A percentile compares a stretch with the other conserved stretches of the same genome.
Conservation (phyloP, 1,139 yeast genomes). For the Kodamaea derodonti region DNA sequence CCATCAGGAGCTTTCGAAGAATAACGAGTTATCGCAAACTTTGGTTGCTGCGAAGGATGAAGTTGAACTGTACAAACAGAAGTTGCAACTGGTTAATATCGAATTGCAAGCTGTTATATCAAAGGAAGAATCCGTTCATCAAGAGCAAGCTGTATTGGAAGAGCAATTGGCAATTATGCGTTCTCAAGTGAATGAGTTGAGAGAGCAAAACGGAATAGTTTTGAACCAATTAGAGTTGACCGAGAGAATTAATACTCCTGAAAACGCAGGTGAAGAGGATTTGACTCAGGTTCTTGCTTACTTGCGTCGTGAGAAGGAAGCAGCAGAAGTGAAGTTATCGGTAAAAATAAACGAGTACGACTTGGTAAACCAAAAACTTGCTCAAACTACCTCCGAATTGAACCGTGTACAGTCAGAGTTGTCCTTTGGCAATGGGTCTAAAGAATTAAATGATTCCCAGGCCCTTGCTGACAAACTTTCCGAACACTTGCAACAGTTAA, state of each 20-base stretch:
- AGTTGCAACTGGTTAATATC: constrained; percentile 30
- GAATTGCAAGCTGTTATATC: constrained; percentile 18
- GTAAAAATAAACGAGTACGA: constrained; percentile 47
- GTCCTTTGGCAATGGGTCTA: neutral
- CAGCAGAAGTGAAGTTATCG: constrained; percentile 57
- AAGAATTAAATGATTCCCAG: constrained; percentile 21
- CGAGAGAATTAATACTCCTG: constrained; percentile 12
- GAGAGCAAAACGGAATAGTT: constrained; percentile 63
- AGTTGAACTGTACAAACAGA: constrained; percentile 30
- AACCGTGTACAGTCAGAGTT: constrained; percentile 44
- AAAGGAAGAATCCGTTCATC: constrained; percentile 24
- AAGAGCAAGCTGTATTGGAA: constrained; percentile 40
- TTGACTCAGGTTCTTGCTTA: constrained; percentile 56
- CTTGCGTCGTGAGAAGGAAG: constrained; percentile 75
- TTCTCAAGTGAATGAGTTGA: constrained; percentile 51
- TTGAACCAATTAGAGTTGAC: constrained; percentile 63
- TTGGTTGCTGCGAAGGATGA: constrained; percentile 44
- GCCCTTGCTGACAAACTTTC: constrained; percentile 46
- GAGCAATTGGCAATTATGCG: constrained; percentile 50
- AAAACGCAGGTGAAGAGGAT: constrained; percentile 17
- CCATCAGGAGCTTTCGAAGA: constrained; percentile 54
- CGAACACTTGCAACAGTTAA: constrained; percentile 64
- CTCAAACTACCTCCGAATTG: constrained; percentile 38
- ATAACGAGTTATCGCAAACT: constrained; percentile 49
- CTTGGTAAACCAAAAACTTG: constrained; percentile 42